Evolutionary conservation across 2,329 filamentous ascomycete genomes (phyloP), one percentile per base, ranked within the genome.

Genomic region (Tetracladium maxilliforme): DNA sequence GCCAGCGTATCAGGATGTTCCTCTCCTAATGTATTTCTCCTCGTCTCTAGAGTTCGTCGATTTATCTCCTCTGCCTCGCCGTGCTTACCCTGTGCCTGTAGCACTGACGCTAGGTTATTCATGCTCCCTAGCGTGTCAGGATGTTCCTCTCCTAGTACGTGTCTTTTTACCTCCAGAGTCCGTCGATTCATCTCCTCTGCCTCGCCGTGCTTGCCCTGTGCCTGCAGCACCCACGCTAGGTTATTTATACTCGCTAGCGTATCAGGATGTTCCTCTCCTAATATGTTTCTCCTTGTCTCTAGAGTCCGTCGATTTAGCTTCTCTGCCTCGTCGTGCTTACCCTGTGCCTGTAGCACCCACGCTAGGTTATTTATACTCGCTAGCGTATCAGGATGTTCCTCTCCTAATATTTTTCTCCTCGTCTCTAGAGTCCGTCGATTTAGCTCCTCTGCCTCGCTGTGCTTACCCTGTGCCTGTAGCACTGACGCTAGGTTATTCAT

Each of bases 141-240:
- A 21, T 34, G 25, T 16, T 33, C 19, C 10, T 22, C 14, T 6
- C 32, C 30, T 12, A 32, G 22, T 8, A 33, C 22, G 21, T 26
- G 20, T 16, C 33, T 22, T 9, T 17, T 26, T 14, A 24, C 23
- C n/a, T 29, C 14, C 15, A 40, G 21, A 13, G 26, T 21, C 13
- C 22, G 36, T 19, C 19, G 15, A 16, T 25, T 28, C 10, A 47
- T 31, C 19, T 33, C 25, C 26, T 43, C 41, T 3, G 47, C 45
- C 26, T 44, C 36, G 12, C 35, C 28, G 14, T 37, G 36, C 23
- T 35, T 41, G 12, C 37, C 40, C 23, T 40, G 40, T 10, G 24
- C 19, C 10, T 20, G 10, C 9, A 40, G 28, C 16, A 30, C 25
- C 7, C 7, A 13, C 17, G 34, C 42, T 8, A 46, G 33, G 12